Base-by-base conservation (phyloP, 345 rosid genomes). In the Aegle marmelos region DNA sequence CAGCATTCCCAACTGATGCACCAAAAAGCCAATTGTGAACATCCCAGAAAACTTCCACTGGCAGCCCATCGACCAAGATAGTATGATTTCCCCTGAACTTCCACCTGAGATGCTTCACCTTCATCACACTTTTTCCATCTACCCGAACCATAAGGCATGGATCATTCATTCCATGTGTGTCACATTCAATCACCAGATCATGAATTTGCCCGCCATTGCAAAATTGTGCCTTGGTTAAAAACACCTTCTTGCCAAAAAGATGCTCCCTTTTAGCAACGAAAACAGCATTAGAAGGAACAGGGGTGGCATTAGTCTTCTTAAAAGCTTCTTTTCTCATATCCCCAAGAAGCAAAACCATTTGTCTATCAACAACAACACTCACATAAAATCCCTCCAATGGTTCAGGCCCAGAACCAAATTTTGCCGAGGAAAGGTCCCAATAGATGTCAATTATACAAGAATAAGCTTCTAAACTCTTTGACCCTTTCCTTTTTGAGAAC, bases 401-500 rank as follows among this genome's bases (percentile, higher is more conserved):
- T 80, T 93, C 99, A 70, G 98, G 98, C 31, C 96, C 91, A 30
- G 93, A 86, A 85, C 97, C 97, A 8, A 93, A 93, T 83, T 90
- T 93, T 19, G 94, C 98, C 0, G 90, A 85, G 4, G 94, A 88
- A 72, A 95, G 91, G 86, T 95, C 97, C 99, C 98, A 95, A 16
- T 84, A 93, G 14, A 95, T 79, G 76, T 91, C 93, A 7, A 93
- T 85, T 79, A 82, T 83, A 78, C 91, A 81, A 13, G 94, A 88
- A 83, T 89, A 88, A 0, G 95, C 91, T 79, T 93, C 98, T 34
- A 88, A 84, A 76, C 82, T 88, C 90, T 90, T 95, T 1, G 90
- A 93, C n/a, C 99, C 99, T 87, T 92, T 95, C 74, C 94, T 84
- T 88, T 90, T 95, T 1, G 97, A 88, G 85, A 95, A 95, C 72